A percentile compares a stretch with the other conserved stretches of the same genome.
These are phyloP conservation scores for Carnegiea gigantea DNA, from an alignment of 179 eudicot genomes.

Conservation along the genomic window DNA sequence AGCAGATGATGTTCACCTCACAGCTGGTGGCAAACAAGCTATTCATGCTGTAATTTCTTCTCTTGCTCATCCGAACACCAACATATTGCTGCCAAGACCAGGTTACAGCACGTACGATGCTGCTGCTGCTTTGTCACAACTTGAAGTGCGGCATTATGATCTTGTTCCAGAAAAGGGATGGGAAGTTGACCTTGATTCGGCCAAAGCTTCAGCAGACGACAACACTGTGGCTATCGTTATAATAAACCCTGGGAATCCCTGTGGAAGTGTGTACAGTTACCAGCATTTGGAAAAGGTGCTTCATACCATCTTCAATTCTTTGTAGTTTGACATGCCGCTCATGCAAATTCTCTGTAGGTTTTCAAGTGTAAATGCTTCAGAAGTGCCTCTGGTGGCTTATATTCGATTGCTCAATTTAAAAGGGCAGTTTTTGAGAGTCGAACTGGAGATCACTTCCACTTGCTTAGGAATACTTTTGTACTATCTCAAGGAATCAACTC, in stretches of 20 bases:
- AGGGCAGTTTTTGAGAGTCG: too few relatives aligned
- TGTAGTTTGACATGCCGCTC: too few relatives aligned
- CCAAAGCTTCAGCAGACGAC: constrained; percentile 53
- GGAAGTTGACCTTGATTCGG: constrained; percentile 62
- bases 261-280: constrained; percentile 61
- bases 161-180: constrained; percentile 63
- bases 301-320: too few relatives aligned
- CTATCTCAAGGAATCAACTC: too few relatives aligned
- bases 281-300: constrained; percentile 46
- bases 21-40: constrained; percentile 61
- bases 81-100: constrained; percentile 64
- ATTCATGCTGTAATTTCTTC: constrained; percentile 43
- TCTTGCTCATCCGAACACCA: constrained; percentile 55
- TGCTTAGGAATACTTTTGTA: too few relatives aligned
- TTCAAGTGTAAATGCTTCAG: too few relatives aligned
- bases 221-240: constrained; percentile 65
- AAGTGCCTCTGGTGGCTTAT: too few relatives aligned
- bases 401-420: too few relatives aligned
- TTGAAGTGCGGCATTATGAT: constrained; percentile 54
- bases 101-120: constrained; percentile 63
- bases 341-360: too few relatives aligned
- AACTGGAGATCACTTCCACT: too few relatives aligned
- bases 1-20: constrained; percentile 59
- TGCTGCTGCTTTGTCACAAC: constrained; percentile 30
- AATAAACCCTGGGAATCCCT: constrained; percentile 80